Evolutionary conservation across 495 filamentous ascomycete genomes (phyloP).

Genomic region (Xylaria scruposa): DNA sequence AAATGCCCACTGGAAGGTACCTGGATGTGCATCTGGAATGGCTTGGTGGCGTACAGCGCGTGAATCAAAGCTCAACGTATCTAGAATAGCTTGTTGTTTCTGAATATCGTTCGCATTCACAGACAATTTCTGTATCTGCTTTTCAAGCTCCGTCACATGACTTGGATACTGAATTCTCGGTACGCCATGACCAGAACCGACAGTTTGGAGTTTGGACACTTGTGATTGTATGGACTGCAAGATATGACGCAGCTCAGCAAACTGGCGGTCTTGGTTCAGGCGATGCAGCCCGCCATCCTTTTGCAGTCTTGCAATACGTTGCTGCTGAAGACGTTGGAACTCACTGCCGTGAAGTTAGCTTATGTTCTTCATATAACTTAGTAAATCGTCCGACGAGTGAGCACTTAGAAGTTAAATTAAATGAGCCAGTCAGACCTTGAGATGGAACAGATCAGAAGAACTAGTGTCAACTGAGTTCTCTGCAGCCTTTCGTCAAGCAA

Average conservation of each 20-base stretch:
- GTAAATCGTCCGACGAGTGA: background rate
- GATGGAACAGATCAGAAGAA: conserved; percentile 16
- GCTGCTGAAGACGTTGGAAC: conserved; percentile 20
- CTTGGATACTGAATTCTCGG: conserved; percentile 2
- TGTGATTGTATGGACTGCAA: conserved; percentile 20
- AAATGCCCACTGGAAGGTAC: conserved; percentile 26
- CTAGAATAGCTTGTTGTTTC: conserved; percentile 25
- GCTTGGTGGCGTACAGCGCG: conserved; percentile 23
- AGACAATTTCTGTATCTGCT: conserved; percentile 15
- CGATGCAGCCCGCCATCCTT: conserved; percentile 16
- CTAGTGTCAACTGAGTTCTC: conserved; percentile 18
- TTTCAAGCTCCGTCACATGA: conserved; percentile 15
- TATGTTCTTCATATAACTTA: background rate
- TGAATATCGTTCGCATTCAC: conserved; percentile 11
- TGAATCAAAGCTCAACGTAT: conserved; percentile 27
- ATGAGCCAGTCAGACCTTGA: conserved; percentile 2
- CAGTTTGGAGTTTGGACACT: conserved; percentile 7
- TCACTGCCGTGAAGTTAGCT: conserved; percentile 5
- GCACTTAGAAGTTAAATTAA: background rate
- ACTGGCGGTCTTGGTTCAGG: conserved; percentile 23
- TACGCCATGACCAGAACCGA: background rate
- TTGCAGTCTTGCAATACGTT: conserved; percentile 17
- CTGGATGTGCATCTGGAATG: conserved; percentile 23
- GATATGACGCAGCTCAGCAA: conserved; percentile 19
- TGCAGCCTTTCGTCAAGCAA: conserved; percentile 14